phyloP scores from a whole-genome alignment of 2,329 filamentous ascomycete species.

The Emergomyces pasteurianus region DNA sequence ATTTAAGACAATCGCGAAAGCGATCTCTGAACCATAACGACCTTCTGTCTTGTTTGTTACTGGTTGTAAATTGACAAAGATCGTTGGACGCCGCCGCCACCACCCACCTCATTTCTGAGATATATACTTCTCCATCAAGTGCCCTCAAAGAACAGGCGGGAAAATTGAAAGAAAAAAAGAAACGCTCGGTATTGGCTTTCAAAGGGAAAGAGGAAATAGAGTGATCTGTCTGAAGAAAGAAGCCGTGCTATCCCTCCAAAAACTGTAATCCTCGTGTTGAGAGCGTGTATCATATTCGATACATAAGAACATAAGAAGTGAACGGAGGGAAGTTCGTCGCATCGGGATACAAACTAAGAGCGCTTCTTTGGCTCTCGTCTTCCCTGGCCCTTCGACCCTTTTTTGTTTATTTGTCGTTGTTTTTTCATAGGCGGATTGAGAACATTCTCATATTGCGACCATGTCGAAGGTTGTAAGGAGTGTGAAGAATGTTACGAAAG shows the following conservation, averaged over 20 bases:
- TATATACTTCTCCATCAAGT: background rate
- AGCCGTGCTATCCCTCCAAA: background rate
- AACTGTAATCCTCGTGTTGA: background rate
- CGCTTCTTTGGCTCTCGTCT: background rate
- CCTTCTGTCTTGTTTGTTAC: background rate
- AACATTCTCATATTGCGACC: background rate
- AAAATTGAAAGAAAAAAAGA: background rate
- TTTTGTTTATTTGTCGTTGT: background rate
- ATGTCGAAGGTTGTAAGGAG: conserved; percentile 98
- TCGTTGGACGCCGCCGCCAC: background rate
- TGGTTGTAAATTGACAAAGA: background rate
- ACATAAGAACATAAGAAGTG: background rate
- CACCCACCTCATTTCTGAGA: background rate
- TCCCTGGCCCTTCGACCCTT: background rate
- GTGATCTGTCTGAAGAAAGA: background rate
- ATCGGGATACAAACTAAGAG: background rate
- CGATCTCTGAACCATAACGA: background rate
- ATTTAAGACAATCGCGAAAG: background rate
- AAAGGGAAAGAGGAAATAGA: background rate
- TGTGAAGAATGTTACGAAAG: conserved; percentile 99
- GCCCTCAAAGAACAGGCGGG: background rate
- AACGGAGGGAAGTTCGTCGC: background rate
- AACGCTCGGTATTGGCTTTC: background rate
- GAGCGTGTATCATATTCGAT: background rate
- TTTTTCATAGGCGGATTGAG: background rate